Base-by-base conservation (phyloP, 2,329 filamentous ascomycete species). In the Trichothecium roseum region DNA sequence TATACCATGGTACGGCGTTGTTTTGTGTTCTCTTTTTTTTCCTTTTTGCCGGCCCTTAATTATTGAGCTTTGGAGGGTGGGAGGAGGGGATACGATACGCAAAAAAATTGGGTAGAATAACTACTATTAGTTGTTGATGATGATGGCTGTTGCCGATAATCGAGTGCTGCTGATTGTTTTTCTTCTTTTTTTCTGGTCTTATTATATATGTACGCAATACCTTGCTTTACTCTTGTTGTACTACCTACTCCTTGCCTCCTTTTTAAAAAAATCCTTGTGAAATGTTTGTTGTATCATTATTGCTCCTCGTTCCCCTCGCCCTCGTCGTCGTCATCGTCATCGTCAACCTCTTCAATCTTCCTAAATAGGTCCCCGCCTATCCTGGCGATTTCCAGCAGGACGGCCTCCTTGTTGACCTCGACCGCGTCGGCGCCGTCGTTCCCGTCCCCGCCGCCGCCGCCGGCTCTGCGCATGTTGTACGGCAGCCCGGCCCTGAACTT, bases 341-440 rank as follows among this genome's bases (percentile, higher is more conserved):
- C 46, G 20, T 48, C 44, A 4, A 48, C 40, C 4, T 52, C 59
- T 48, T 87, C 78, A 37, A 89, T 75, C 49, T 57, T 73, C 45
- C 74, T 69, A 31, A 94, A 67, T 55, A 94, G 51, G 39, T 78
- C 72, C 2, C 74, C 77, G 8, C 77, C 77, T 28, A 81, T 63
- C 41, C 77, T 72, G 29, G 74, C 74, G 54, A 93, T 84, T 59
- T 91, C 85, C 22, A 75, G 64, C 34, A 88, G 49, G 5, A 91
- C 74, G 0, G 71, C 79, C 29, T 66, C 63, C 45, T 72, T 74
- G 47, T 91, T 86, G 5, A 87, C 58, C 43, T 72, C 68, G 17
- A 82, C 74, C 16, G 69, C 60, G 34, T 60, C 62, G 9, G 53
- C 61, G 4, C 63, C 62, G 8, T 53, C 61, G 4, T 63, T 62